Base-by-base conservation (phyloP, 208 protist genomes). In the Leishmania lainsoni region DNA sequence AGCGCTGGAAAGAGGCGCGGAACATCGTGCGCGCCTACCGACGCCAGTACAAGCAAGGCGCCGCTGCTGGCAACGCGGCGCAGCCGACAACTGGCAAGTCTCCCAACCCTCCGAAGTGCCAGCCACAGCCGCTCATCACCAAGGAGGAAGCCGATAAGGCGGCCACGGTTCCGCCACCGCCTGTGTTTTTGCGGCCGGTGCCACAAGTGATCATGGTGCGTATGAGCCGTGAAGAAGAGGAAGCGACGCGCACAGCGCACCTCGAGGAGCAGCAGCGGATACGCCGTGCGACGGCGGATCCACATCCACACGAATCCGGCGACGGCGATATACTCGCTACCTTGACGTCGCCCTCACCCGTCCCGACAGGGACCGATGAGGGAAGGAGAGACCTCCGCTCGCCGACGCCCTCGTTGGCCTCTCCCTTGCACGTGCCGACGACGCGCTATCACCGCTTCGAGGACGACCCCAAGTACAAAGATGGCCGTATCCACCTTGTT, bases 401-500 rank as follows among this genome's bases (percentile, higher is more conserved):
- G 49, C 58, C 51, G 63, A 20, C 70, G 29, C 5, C 48, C 48
- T 73, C 39, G 29, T 35, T 59, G 10, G 5, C 29, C 22, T 77
- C 81, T 17, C 76, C 51, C 17, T 61, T 76, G 48, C 76, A 81
- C 76, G 45, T 63, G 26, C 71, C 76, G 10, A 79, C 81, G 26
- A 56, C 65, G 35, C 82, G 80, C 56, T 54, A 86, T 52, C 80
- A 92, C 75, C 58, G 82, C 56, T 92, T 92, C 76, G 84, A 89
- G 56, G 70, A 75, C 12, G 83, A 88, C n/a, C 63, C 77, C 20
- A 54, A 69, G n/a, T 91, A 91, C 83, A 83, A 86, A 65, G 89
- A 93, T 71, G 88, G 89, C 49, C 82, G 85, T n/a, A 77, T 95
- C 2, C 88, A 95, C 75, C 78, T 95, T 3, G 88, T 93, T 32